Evolutionary conservation across 345 rosid species (phyloP).

Genomic region (Eucalyptus cladocalyx): DNA sequence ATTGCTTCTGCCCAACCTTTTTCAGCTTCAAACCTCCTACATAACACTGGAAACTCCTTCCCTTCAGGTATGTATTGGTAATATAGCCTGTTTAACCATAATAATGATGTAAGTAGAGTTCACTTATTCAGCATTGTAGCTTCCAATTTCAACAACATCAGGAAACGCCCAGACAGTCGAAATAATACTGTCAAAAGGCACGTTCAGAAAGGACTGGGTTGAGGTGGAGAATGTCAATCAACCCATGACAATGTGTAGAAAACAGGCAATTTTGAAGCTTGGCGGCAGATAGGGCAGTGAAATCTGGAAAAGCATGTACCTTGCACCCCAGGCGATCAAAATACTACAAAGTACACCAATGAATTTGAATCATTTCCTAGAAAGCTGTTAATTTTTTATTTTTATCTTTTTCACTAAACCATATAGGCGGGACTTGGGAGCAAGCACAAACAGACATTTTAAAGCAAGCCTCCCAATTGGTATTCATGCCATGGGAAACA

Average conservation of each 20-base stretch:
- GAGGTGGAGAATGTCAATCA: neutral
- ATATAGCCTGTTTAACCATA: neutral
- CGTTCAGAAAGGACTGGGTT: neutral
- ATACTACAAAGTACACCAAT: neutral
- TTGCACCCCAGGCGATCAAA: neutral
- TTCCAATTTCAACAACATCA: neutral
- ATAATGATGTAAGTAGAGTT: slow-evolving; percentile 6
- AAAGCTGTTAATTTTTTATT: neutral
- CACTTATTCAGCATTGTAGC: neutral
- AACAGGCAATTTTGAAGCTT: neutral
- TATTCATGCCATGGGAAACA: neutral
- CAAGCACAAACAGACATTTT: neutral
- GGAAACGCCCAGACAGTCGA: neutral
- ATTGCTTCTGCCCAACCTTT: slow-evolving; percentile 25
- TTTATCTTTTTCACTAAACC: neutral
- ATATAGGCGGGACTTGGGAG: neutral
- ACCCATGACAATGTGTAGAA: neutral
- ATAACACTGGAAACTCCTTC: slow-evolving; percentile 74
- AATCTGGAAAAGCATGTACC: neutral
- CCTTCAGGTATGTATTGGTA: slow-evolving; percentile 72
- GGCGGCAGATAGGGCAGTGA: neutral
- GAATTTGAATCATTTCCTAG: neutral
- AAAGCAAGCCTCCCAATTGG: neutral
- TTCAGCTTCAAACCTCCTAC: slow-evolving; percentile 33
- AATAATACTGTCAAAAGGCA: neutral